Evolutionary conservation across 371 early-diverging fungal species (phyloP).

Genomic region (Mortierella sp.): DNA sequence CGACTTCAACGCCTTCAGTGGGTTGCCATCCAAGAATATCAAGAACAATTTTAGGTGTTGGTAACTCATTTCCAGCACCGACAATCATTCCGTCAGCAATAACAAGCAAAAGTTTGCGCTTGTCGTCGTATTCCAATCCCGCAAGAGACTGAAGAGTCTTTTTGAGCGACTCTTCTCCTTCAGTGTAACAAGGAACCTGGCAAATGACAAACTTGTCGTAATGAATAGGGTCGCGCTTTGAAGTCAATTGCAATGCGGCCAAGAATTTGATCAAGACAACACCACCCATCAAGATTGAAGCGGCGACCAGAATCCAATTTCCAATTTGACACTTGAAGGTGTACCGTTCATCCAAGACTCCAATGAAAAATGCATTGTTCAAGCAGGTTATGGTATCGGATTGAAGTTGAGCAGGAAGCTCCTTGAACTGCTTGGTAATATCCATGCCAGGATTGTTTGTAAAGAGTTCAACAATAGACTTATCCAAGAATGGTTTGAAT

Average conservation of each 20-base stretch:
- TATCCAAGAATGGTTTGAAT: slow-evolving; percentile 60
- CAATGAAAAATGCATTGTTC: slow-evolving; percentile 88
- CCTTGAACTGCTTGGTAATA: slow-evolving; percentile 70
- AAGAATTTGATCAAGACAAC: slow-evolving; percentile 94
- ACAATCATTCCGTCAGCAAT: slow-evolving; percentile 94
- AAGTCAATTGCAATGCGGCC: slow-evolving; percentile 90
- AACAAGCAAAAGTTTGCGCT: slow-evolving; percentile 94
- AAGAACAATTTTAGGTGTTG: slow-evolving; percentile 97
- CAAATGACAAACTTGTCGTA: slow-evolving; percentile 93
- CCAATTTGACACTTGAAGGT: slow-evolving; percentile 88
- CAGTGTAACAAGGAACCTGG: slow-evolving; percentile 97
- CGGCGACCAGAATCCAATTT: slow-evolving; percentile 84
- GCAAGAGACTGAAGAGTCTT: slow-evolving; percentile 96
- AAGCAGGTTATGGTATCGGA: slow-evolving; percentile 70
- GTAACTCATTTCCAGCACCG: slow-evolving; percentile 95
- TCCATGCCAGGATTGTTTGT: slow-evolving; percentile 73
- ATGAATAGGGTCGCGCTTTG: slow-evolving; percentile 82
- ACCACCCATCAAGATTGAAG: slow-evolving; percentile 83
- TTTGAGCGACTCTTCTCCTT: slow-evolving; percentile 94
- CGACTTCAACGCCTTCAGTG: slow-evolving; percentile 75
- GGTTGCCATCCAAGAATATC: slow-evolving; percentile 93
- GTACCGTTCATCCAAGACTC: slow-evolving; percentile 87
- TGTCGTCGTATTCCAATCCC: slow-evolving; percentile 91
- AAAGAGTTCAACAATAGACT: slow-evolving; percentile 71
- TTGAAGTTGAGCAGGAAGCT: slow-evolving; percentile 34